A percentile compares a stretch with the other conserved stretches of the same genome.
These are phyloP conservation scores for Talaromyces liani DNA, from an alignment of 495 filamentous ascomycete genomes.

Conservation along the genomic window DNA sequence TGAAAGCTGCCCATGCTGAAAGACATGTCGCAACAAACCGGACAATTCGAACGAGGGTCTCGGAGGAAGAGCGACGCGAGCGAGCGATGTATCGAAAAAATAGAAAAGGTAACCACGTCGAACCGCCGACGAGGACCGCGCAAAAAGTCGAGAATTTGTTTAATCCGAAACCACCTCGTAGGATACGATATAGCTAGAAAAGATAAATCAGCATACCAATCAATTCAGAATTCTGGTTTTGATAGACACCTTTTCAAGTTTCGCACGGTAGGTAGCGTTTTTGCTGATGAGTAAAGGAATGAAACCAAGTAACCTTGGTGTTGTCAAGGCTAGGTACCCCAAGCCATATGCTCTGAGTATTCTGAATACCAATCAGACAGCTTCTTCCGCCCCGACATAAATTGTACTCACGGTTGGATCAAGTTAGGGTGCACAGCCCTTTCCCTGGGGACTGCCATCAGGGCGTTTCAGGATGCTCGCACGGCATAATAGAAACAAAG, in stretches of 20 bases:
- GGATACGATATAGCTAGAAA: constrained; percentile 26
- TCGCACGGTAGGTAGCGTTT: constrained; percentile 32
- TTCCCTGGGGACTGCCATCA: constrained; percentile 1
- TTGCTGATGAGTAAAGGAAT: constrained; percentile 40
- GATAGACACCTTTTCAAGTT: constrained; percentile 29
- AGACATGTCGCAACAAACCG: constrained; percentile 36
- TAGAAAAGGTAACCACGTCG: constrained; percentile 54
- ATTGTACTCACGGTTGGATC: background rate
- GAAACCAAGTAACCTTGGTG: constrained; percentile 56
- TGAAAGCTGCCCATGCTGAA: constrained; percentile 41
- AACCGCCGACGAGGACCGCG: constrained; percentile 66
- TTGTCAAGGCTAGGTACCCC: constrained; percentile 64
- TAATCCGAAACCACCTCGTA: constrained; percentile 30
- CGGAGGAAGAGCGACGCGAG: constrained; percentile 14
- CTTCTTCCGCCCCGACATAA: background rate
- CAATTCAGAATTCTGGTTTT: background rate
- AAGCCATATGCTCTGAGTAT: constrained; percentile 67
- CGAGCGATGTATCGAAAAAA: constrained; percentile 22
- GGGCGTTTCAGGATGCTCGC: background rate
- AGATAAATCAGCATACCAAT: background rate
- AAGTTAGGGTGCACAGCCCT: background rate
- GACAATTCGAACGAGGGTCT: constrained; percentile 18
- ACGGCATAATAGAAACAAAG: background rate
- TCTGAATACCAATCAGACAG: constrained; percentile 28
- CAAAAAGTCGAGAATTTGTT: constrained; percentile 76